Conservation (phyloP, 1,284 basidiomycete species). For the Pyrrhoderma noxium region DNA sequence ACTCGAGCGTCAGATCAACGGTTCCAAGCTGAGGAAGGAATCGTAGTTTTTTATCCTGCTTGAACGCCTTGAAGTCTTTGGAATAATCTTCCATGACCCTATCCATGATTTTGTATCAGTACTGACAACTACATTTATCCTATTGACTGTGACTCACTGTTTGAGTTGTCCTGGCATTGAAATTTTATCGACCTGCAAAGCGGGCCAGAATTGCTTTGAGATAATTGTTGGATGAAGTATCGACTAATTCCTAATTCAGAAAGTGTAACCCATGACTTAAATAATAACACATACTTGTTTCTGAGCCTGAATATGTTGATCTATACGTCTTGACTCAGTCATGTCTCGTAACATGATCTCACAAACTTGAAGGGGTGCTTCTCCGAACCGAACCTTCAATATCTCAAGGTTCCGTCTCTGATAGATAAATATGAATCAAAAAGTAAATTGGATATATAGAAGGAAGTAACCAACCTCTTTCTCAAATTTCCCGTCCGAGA, state of each 20-base stretch:
- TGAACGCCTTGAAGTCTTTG: conserved; percentile 69
- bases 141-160: conserved; percentile 35
- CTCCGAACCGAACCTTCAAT: conserved; percentile 89
- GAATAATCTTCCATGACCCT: conserved; percentile 75
- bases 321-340: conserved; percentile 84
- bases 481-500: conserved; percentile 76
- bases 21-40: conserved; percentile 86
- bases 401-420: conserved; percentile 89
- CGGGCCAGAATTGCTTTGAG: conserved; percentile 90
- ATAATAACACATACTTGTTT: conserved; percentile 40
- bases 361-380: conserved; percentile 83
- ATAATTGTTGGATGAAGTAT: conserved; percentile 83
- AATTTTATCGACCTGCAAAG: conserved; percentile 65
- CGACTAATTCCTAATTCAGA: conserved; percentile 34
- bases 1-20: conserved; percentile 68
- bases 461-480: conserved; percentile 59
- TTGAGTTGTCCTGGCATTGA: conserved; percentile 79
- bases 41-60: conserved; percentile 82
- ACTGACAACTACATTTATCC: not conserved
- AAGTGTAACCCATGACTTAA: not conserved
- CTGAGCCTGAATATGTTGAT: conserved; percentile 76
- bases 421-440: not conserved
- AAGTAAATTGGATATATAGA: not conserved
- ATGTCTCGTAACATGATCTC: conserved; percentile 97
- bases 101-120: conserved; percentile 10